Base-by-base conservation (phyloP, 2,329 filamentous ascomycete genomes). In the Calonectria pseudoturangicola region DNA sequence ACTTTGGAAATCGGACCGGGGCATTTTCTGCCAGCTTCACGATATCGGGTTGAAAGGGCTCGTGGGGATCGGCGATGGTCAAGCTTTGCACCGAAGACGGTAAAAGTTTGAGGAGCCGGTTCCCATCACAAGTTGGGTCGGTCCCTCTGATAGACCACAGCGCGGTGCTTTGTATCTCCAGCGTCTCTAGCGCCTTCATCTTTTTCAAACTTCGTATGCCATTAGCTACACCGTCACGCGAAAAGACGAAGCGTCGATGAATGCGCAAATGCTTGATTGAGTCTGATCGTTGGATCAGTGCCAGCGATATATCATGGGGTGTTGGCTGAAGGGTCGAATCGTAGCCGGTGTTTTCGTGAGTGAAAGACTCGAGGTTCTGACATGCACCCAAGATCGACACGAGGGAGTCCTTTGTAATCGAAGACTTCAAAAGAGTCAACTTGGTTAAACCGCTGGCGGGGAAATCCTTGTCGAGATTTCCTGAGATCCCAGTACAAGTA, bases 141-240 rank as follows among this genome's bases (percentile, higher is more conserved):
- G 21, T 28, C 7, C 6, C 21, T 6, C 36, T 27, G 0, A 41
- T 18, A 16, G 54, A 41, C 54, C 54, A 60, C 13, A 60, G 54
- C 9, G 54, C 54, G 21, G 54, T 60, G 33, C 54, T 60, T 15
- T 60, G 54, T 27, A 60, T 60, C 6, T 60, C 54, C 36, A 60
- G 13, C 0, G 36, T 25, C 4, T 39, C 16, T 6, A 60, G 16
- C 13, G 13, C 2, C 33, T 43, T 60, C 36, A 60, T 27, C 36
- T 60, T 60, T 10, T 60, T 60, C 15, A 60, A 27, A 39, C 54
- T 60, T 10, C 54, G 27, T 15, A 41, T 15, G 1, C 54, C 54
- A 9, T 60, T 21, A 4, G 21, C 13, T 9, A 60, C 54, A 21
- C 54, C 54, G 30, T 60, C 54, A 12, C 54, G 33, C 33, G 54